phyloP scores from a whole-genome alignment of 192 early-diverging fungal species.

The Gonapodya prolifera region DNA sequence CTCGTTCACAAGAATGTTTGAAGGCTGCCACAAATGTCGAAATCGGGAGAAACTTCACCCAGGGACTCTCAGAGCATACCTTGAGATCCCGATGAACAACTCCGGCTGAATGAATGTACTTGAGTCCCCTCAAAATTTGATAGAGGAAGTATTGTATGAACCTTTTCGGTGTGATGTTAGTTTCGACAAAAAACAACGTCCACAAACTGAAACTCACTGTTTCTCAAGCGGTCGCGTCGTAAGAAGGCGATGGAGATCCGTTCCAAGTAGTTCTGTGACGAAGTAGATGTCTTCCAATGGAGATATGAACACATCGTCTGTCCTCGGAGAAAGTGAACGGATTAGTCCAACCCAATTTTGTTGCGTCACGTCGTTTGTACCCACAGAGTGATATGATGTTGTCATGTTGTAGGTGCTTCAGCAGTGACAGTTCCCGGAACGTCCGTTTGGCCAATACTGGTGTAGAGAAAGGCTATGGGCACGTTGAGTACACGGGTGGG shows the following conservation, averaged over 20 bases:
- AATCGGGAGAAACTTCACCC: too few species aligned
- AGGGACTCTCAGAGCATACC: too few species aligned
- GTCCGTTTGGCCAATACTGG: constrained; percentile 88
- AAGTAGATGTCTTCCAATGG: constrained; percentile 89
- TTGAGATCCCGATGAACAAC: constrained; percentile 91
- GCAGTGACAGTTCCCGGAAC: constrained; percentile 87
- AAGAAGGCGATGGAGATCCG: constrained; percentile 86
- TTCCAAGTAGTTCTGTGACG: constrained; percentile 90
- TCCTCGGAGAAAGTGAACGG: constrained; percentile 80
- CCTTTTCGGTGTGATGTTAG: too few species aligned
- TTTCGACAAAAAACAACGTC: too few species aligned
- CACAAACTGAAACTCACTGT: too few species aligned
- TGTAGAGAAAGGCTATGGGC: constrained; percentile 82
- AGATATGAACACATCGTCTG: constrained; percentile 89
- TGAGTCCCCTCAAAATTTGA: constrained; percentile 80
- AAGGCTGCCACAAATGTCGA: constrained; percentile 72
- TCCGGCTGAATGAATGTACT: constrained; percentile 91
- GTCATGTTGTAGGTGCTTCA: constrained; percentile 87
- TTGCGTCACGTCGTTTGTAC: neutral
- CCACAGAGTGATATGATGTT: constrained; percentile 37
- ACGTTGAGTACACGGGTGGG: too few species aligned
- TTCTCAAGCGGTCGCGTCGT: constrained; percentile 81
- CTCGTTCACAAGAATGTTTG: constrained; percentile 93
- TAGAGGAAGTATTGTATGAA: constrained; percentile 97
- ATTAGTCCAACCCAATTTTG: neutral